Conservation (phyloP, 345 rosid genomes). For the Eucalyptus sp. region DNA sequence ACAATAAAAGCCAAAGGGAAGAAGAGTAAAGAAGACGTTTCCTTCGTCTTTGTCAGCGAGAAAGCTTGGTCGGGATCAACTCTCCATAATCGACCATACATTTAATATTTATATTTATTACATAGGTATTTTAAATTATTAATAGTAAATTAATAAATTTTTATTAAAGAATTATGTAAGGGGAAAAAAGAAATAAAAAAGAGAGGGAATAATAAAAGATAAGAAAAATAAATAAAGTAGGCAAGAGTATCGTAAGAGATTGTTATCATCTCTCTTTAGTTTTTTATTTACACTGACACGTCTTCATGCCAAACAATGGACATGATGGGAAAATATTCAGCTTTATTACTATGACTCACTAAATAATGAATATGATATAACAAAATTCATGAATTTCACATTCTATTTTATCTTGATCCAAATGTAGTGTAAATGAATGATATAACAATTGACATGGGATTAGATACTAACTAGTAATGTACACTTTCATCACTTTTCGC, state of each 20-base stretch:
- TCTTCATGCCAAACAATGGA: too few relatives aligned
- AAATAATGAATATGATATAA: too few relatives aligned
- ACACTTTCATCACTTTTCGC: neutral
- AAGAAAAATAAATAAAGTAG: neutral
- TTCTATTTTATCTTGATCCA: neutral
- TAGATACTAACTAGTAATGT: neutral
- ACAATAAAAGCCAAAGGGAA: too few relatives aligned
- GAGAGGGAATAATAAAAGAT: too few relatives aligned
- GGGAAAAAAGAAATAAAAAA: neutral
- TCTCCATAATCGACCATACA: neutral
- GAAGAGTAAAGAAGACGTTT: neutral
- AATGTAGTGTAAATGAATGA: too few relatives aligned
- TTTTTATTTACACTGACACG: too few relatives aligned
- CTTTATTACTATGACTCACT: neutral
- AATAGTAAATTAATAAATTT: too few relatives aligned
- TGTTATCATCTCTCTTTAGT: neutral
- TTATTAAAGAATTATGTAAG: neutral
- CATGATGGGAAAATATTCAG: too few relatives aligned
- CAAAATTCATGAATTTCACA: too few relatives aligned
- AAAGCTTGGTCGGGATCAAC: neutral
- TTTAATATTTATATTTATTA: too few relatives aligned
- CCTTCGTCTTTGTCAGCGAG: neutral
- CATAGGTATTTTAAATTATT: too few relatives aligned
- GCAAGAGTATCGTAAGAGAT: neutral
- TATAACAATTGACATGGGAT: neutral